Percentiles rank a stretch among this genome's conserved stretches.
Conservation (phyloP, 1,284 basidiomycete genomes). For the Ganoderma sinense region DNA sequence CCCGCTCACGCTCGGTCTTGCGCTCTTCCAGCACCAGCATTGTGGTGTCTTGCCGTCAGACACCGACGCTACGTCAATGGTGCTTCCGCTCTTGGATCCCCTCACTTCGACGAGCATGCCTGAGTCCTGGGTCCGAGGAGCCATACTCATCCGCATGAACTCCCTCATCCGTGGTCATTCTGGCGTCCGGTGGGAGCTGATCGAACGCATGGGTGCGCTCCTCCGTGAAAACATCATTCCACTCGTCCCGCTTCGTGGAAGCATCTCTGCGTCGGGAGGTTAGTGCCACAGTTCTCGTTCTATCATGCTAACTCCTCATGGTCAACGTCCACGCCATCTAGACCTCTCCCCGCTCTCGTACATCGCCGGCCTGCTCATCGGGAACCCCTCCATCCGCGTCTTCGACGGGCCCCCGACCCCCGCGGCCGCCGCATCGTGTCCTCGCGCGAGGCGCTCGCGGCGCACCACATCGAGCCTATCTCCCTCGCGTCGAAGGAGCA, state of each 20-base stretch:
- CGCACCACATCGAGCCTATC: constrained; percentile 73
- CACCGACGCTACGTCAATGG: constrained; percentile 47
- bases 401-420: constrained; percentile 63
- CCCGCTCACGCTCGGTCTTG: constrained; percentile 73
- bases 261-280: constrained; percentile 86
- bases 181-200: constrained; percentile 82
- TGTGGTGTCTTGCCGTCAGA: constrained; percentile 71
- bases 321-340: constrained; percentile 33
- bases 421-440: constrained; percentile 64
- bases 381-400: constrained; percentile 80
- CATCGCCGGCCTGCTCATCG: constrained; percentile 81
- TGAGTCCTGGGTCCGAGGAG: constrained; percentile 87
- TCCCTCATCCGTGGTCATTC: constrained; percentile 88
- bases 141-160: constrained; percentile 88
- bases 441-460: constrained; percentile 70
- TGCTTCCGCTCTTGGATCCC: constrained; percentile 72
- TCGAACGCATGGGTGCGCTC: constrained; percentile 81
- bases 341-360: constrained; percentile 85
- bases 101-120: constrained; percentile 82
- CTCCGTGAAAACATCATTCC: constrained; percentile 81
- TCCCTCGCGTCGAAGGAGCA: constrained; percentile 84
- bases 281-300: constrained; percentile 22
- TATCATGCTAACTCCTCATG: background rate
- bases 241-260: constrained; percentile 84
- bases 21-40: constrained; percentile 84